These are phyloP conservation scores for Aspergillus japonicus DNA, from an alignment of 2,329 filamentous ascomycete species.

Conservation along the genomic window DNA sequence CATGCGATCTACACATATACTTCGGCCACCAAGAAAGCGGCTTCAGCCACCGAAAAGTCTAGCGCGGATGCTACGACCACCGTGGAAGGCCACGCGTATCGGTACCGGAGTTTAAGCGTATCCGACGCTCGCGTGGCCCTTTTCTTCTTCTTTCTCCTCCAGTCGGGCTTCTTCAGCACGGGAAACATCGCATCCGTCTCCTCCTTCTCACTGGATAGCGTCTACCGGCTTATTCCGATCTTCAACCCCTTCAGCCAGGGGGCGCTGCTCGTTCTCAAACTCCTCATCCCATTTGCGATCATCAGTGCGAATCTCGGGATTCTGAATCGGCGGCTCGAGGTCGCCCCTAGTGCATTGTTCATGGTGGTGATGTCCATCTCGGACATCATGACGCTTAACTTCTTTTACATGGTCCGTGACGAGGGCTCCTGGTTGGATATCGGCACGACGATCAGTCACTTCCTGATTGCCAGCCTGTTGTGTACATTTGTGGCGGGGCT, in stretches of 20 bases:
- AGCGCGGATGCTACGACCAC: conserved; percentile 35
- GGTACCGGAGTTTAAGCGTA: conserved; percentile 68
- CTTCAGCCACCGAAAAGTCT: conserved; percentile 26
- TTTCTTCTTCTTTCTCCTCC: conserved; percentile 92
- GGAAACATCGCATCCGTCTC: conserved; percentile 94
- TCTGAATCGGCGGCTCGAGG: conserved; percentile 76
- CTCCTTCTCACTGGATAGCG: conserved; percentile 88
- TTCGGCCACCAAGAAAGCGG: conserved; percentile 18
- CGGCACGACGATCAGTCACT: conserved; percentile 93
- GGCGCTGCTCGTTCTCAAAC: conserved; percentile 79
- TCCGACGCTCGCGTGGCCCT: conserved; percentile 85
- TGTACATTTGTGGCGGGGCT: conserved; percentile 88
- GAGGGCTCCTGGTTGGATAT: conserved; percentile 98
- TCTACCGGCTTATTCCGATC: conserved; percentile 80
- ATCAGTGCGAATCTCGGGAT: conserved; percentile 94
- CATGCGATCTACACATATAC: conserved; percentile 63
- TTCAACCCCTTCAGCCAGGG: conserved; percentile 94
- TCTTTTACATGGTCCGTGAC: conserved; percentile 97
- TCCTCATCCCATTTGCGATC: conserved; percentile 89
- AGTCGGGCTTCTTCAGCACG: conserved; percentile 95
- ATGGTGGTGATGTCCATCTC: conserved; percentile 91
- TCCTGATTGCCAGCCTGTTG: conserved; percentile 83
- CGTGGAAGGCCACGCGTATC: conserved; percentile 31
- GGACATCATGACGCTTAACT: conserved; percentile 88
- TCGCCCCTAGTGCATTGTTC: conserved; percentile 85